A percentile compares a stretch with the other conserved stretches of the same genome.
phyloP scores from a whole-genome alignment of 2,329 filamentous ascomycete species.

The Aspergillus carbonarius region DNA sequence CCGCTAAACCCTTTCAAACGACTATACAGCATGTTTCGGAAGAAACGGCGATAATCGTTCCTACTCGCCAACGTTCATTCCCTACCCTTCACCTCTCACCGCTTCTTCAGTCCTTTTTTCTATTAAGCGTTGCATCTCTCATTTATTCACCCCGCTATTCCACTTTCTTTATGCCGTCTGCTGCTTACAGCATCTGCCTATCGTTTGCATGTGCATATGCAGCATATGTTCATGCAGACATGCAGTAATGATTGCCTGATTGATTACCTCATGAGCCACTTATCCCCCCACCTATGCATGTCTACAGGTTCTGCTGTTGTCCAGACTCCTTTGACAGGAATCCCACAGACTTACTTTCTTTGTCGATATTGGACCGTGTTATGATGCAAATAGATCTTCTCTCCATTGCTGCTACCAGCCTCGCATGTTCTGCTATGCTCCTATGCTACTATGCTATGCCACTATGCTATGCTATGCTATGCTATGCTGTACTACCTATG shows the following conservation, averaged over 20 bases:
- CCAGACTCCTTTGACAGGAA: neutral
- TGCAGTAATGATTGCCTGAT: neutral
- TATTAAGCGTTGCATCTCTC: neutral
- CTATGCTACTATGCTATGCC: neutral
- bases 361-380: neutral
- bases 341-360: neutral
- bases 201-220: neutral
- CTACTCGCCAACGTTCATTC: neutral
- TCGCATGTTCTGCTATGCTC: neutral
- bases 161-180: neutral
- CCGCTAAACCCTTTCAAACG: neutral
- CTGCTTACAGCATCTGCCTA: neutral
- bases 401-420: neutral
- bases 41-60: neutral
- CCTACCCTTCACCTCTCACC: neutral
- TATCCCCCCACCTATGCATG: neutral
- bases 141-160: neutral
- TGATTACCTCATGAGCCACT: neutral
- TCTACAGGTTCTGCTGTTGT: too few species aligned
- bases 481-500: neutral
- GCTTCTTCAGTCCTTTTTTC: neutral
- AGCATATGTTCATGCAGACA: neutral
- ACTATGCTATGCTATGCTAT: neutral
- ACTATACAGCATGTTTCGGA: neutral
- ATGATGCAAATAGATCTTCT: neutral